Evolutionary conservation across 768 basidiomycete species (phyloP), one percentile per base, ranked within the genome.

Genomic region (Boletus bicolor): DNA sequence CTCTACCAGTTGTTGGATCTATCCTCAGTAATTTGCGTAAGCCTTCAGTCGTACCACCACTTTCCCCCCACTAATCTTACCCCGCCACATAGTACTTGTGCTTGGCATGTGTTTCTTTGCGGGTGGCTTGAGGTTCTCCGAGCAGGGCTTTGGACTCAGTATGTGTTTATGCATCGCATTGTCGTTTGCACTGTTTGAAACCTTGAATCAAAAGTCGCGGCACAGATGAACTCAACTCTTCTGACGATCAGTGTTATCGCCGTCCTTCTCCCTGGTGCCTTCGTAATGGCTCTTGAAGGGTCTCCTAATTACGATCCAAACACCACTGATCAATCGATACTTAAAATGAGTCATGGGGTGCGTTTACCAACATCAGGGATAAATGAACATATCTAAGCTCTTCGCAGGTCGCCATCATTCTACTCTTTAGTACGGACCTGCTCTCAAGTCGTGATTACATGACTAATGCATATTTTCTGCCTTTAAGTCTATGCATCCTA

Each of bases 31-130:
- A 91, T 72, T 75, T 90, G 53, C 68, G 83, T 84, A 59, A 35
- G 82, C 69, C 3, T 15, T 44, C 8, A 28, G 7, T 30, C 7
- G 39, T 49, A 30, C 42, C 10, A 4, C 43, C 15, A n/a, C 21
- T 1, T n/a, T 21, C 37, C 1, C 21, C 9, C 37, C 38, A 36
- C 51, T 56, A 54, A 49, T 47, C 2, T 50, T 32, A 4, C 17
- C 46, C 7, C 34, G 5, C 19, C 11, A 39, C 19, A 21, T 43
- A 91, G 89, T 94, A 2, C 81, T 94, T 39, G 90, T 93, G 17
- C 79, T 93, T 11, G 91, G 91, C 17, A 82, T 93, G 70, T 90
- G 89, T 62, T 90, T 92, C 72, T 87, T 93, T 58, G 91, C 89
- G 0, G 90, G 91, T 14, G 90, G 90, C 0, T 64, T 85, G 58